Evolutionary conservation across 805 yeast genomes (phyloP).

Genomic region (Yamadazyma takamatsuzukensis): DNA sequence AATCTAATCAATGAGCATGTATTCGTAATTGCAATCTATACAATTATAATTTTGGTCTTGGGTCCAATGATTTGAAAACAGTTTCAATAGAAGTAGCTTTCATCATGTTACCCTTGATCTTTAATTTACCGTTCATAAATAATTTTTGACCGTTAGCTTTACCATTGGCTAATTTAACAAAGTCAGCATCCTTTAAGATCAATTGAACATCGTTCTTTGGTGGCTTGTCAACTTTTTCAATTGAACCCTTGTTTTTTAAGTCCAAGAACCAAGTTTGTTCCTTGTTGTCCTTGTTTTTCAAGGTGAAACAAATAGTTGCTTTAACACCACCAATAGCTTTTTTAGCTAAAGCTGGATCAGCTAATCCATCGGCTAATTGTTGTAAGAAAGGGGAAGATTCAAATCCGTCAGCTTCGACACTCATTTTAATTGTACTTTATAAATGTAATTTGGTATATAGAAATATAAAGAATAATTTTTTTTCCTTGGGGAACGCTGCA

Average conservation of each 20-base stretch:
- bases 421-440: constrained; percentile 13
- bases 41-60: constrained; percentile 43
- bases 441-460: neutral
- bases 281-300: constrained; percentile 59
- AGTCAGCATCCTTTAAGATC: constrained; percentile 62
- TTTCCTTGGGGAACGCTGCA: neutral
- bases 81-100: constrained; percentile 77
- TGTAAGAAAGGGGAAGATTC: constrained; percentile 41
- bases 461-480: neutral
- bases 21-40: too few relatives aligned
- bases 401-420: constrained; percentile 36
- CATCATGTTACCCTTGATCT: constrained; percentile 87
- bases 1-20: too few relatives aligned
- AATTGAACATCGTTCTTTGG: constrained; percentile 62
- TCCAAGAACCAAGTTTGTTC: constrained; percentile 65
- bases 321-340: constrained; percentile 48
- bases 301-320: constrained; percentile 62
- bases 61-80: constrained; percentile 52
- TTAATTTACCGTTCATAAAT: constrained; percentile 79
- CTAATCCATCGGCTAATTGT: constrained; percentile 35
- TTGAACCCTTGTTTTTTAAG: constrained; percentile 55
- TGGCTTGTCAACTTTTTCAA: constrained; percentile 40
- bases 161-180: constrained; percentile 68
- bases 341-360: constrained; percentile 30
- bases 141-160: constrained; percentile 82